Evolutionary conservation across 208 protist species (phyloP), one percentile per base, ranked within the genome.

Genomic region (Porcisia hertigi): DNA sequence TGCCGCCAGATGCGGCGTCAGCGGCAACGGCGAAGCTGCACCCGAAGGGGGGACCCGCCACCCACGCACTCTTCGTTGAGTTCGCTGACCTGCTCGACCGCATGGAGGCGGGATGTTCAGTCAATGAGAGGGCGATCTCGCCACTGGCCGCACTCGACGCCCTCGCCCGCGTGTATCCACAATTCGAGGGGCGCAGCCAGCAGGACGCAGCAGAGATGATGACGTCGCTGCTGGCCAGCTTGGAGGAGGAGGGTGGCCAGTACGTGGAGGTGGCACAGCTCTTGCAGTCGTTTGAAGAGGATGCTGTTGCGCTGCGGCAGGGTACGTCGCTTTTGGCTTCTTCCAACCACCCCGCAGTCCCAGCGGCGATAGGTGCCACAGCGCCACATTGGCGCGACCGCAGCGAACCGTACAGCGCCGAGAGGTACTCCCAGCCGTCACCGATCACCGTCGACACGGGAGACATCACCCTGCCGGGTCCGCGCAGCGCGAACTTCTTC

Each of bases 141-240:
- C 90, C 93, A 3, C 25, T 86, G 49, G 66, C 66, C 1, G 80
- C 87, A 53, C 81, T 97, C 0, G 85, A 94, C 55, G 75, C 75
- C 20, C 84, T 97, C 2, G 86, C 85, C 1, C 76, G 72, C 9
- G 89, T 94, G 1, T 84, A 96, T 72, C 81, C 87, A 1, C 65
- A 79, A 41, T 98, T 98, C 81, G 90, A 92, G 75, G 95, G 95
- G 11, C 84, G 87, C 54, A 79, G 78, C 11, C 93, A 98, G 84
- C 95, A 98, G 78, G 95, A 98, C 81, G 94, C 90, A 53, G 62
- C 87, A 16, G 95, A 98, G 82, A 93, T 97, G 87, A 82, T 98
- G 69, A 87, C 71, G 73, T 77, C 85, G 9, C 65, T 95, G 34
- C 75, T 97, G 14, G 77, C 79, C 25, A 89, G 77, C 62, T 54